Base-by-base conservation (phyloP, 345 rosid genomes). In the Aethionema arabicum region DNA sequence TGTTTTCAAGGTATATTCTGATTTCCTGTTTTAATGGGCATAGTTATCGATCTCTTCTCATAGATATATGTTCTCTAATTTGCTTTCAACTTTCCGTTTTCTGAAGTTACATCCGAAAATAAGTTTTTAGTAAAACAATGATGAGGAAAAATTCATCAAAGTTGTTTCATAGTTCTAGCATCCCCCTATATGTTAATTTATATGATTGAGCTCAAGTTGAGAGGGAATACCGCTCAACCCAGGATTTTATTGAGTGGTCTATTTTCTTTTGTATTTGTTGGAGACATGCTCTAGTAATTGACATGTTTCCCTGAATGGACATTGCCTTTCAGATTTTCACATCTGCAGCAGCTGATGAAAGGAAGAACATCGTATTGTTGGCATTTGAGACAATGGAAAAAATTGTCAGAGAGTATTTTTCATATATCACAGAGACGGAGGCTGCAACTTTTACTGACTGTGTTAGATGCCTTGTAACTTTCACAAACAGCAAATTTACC, bases 371-470 rank as follows among this genome's bases (percentile, higher is more conserved):
- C 70, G 90, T 89, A 63, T 65, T 82, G 75, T 74, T 92, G 79
- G 95, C 96, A 58, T 92, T 89, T 50, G 91, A 89, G 77, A 89
- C 96, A 4, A 87, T 83, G 93, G 98, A 89, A 74, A 92, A 89
- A 77, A 89, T 92, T 37, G 96, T 92, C 49, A 88, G 95, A 44
- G 95, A 87, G 60, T 89, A 89, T 67, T 92, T 89, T 75, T 85
- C 96, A 56, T 77, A 82, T 67, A 87, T 92, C 68, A 92, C 91
- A 31, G 96, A 92, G 85, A 92, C 98, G n/a, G 98, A 92, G 79
- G 77, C 85, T 4, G 75, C 87, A 68, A 87, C 86, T 51, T 92
- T 92, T 73, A 89, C 96, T 4, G 95, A 87, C 65, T 92, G 98
- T 72, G 95, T 92, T 72, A 81, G 78, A 76, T 92, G 98, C 80